A percentile compares a stretch with the other conserved stretches of the same genome.
phyloP scores from a whole-genome alignment of 1,139 yeast genomes.

The Pichia sp. region DNA sequence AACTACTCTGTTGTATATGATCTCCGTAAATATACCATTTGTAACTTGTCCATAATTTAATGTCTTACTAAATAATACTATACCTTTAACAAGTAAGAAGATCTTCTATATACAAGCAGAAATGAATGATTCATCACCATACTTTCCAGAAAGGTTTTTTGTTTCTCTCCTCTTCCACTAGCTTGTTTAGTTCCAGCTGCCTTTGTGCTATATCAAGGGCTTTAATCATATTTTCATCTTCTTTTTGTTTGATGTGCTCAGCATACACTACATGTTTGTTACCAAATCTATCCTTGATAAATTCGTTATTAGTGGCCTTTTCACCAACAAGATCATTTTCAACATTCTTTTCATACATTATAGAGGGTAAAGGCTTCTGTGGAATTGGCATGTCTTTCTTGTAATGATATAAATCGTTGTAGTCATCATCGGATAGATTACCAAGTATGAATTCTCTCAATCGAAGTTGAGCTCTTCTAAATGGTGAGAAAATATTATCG shows the following conservation, averaged over 20 bases:
- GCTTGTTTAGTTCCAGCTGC: slow-evolving; percentile 18
- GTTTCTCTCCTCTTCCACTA: slow-evolving; percentile 8
- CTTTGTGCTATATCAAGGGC: slow-evolving; percentile 30
- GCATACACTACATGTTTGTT: slow-evolving; percentile 67
- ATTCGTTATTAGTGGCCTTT: slow-evolving; percentile 32
- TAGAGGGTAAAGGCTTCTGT: slow-evolving; percentile 26
- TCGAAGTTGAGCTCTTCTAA: slow-evolving; percentile 54
- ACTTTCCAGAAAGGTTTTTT: slow-evolving; percentile 25
- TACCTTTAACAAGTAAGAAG: no score
- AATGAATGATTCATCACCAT: slow-evolving; percentile 22
- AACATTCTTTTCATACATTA: slow-evolving; percentile 35
- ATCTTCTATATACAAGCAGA: no score
- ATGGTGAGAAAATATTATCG: slow-evolving; percentile 65
- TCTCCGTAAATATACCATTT: neutral
- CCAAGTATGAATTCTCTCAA: slow-evolving; percentile 48
- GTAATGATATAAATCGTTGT: slow-evolving; percentile 45
- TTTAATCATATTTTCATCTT: slow-evolving; percentile 57
- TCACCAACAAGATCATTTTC: slow-evolving; percentile 31
- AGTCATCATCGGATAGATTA: slow-evolving; percentile 48
- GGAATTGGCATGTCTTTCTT: slow-evolving; percentile 27
- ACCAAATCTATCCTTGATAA: slow-evolving; percentile 60
- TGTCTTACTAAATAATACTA: neutral
- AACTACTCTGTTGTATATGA: no score
- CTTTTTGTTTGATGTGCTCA: slow-evolving; percentile 58
- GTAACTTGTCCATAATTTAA: slow-evolving; percentile 5